Percentiles rank a stretch among this genome's conserved stretches.
phyloP scores from a whole-genome alignment of 495 filamentous ascomycete species.

The Penicillium cinerascens region DNA sequence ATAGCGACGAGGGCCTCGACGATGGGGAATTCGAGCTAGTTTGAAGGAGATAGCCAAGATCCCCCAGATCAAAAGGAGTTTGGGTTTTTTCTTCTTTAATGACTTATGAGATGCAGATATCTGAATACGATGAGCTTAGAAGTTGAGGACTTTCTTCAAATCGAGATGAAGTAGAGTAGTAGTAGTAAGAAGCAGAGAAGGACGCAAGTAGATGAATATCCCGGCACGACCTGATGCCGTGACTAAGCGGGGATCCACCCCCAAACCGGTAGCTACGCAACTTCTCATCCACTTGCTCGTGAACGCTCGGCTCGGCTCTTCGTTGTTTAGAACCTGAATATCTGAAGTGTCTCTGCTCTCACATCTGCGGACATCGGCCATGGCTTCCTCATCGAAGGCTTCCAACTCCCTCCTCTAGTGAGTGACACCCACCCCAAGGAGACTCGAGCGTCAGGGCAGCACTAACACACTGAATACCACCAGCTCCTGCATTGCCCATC shows the following conservation, averaged over 20 bases:
- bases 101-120: neutral
- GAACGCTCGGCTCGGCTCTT: neutral
- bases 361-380: constrained; percentile 20
- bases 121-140: neutral
- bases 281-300: constrained; percentile 1
- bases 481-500: constrained; percentile 87
- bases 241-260: constrained; percentile 6
- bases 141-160: neutral
- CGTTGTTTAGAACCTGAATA: neutral
- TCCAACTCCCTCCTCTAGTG: constrained; percentile 79
- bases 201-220: too few species aligned
- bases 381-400: constrained; percentile 78
- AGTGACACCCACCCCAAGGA: constrained; percentile 21
- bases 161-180: too few species aligned
- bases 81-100: neutral
- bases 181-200: too few species aligned
- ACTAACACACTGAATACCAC: constrained; percentile 12
- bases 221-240: constrained; percentile 1
- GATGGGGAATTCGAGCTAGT: constrained; percentile 5
- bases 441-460: neutral
- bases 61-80: neutral
- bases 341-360: neutral
- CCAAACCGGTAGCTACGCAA: constrained; percentile 3
- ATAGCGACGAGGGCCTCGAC: constrained; percentile 4
- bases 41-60: neutral